Evolutionary conservation across 2,329 filamentous ascomycete genomes (phyloP), one percentile per base, ranked within the genome.

Genomic region (Beauveria caledonica): DNA sequence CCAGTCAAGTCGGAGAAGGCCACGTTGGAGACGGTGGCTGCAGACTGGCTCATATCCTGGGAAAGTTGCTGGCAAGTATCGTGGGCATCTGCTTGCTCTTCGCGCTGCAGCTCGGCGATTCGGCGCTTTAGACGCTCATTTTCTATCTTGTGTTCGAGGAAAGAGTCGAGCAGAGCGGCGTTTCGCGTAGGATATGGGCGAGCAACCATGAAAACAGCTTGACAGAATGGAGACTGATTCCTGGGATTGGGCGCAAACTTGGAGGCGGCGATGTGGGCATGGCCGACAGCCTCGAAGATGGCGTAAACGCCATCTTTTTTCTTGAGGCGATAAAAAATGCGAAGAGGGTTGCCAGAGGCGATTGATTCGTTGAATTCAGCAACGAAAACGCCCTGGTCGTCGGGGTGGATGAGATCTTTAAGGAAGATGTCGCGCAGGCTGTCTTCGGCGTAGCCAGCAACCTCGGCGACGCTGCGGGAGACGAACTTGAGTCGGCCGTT

Each of bases 81-180:
- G 62, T 89, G 87, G 17, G 81, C 80, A 63, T 95, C 92, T 59
- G 92, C 89, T 60, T 87, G 85, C 72, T 97, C 93, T 72, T 97
- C 93, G 63, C 84, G 82, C 66, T 89, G 90, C 59, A 97, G 78
- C 73, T 95, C 91, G 19, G 88, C 86, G 63, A 97, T 96, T 48
- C 90, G 86, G 67, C 90, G 88, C 68, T 85, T 86, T 53, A 97
- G 75, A 5, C 92, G 85, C 76, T 96, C 92, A 68, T 97, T 96
- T 72, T 97, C 93, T 59, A 96, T 93, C 74, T 97, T 97, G 76
- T 97, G 92, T 72, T 97, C 93, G 29, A 97, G 79, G 68, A 97
- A 97, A 0, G 92, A 95, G 74, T 97, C 92, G 21, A 97, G 80
- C 11, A 97, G 80, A 3, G 84, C 84, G 1, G 91, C 87, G 69